Percentiles rank a stretch among this genome's conserved stretches.
Evolutionary conservation across 495 filamentous ascomycete species (phyloP).

Genomic region (Trichocladium uniseriatum): DNA sequence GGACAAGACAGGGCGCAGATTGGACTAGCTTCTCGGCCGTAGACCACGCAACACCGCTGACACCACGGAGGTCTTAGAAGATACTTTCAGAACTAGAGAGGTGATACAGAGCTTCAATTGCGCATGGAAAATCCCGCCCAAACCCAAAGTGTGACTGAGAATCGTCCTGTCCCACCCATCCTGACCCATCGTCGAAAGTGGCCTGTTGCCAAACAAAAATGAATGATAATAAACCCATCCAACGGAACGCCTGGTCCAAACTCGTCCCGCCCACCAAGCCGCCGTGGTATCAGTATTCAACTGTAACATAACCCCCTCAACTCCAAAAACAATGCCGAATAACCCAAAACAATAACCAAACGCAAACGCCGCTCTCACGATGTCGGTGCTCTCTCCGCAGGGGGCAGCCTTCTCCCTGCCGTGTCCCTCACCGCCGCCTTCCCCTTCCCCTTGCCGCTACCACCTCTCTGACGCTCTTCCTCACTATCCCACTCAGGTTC

Average conservation of each 20-base stretch:
- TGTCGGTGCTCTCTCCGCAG: constrained; percentile 31
- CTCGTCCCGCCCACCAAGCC: background rate
- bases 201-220: background rate
- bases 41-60: too few species aligned
- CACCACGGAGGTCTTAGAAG: too few species aligned
- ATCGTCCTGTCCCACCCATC: too few species aligned
- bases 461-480: constrained; percentile 18
- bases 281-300: constrained; percentile 20
- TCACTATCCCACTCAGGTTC: constrained; percentile 22
- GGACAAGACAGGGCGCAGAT: too few species aligned
- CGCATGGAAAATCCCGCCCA: too few species aligned
- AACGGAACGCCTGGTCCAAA: background rate
- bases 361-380: background rate
- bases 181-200: background rate
- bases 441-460: constrained; percentile 34
- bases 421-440: constrained; percentile 30
- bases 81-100: too few species aligned
- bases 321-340: constrained; percentile 12
- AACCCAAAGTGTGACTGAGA: too few species aligned
- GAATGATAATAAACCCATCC: background rate
- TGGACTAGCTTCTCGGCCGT: too few species aligned
- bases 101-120: too few species aligned
- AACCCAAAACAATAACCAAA: constrained; percentile 2
- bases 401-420: constrained; percentile 31
- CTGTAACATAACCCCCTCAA: background rate